Base-by-base conservation (phyloP, 164 flowering plant genomes). In the Hamamelis virginiana region DNA sequence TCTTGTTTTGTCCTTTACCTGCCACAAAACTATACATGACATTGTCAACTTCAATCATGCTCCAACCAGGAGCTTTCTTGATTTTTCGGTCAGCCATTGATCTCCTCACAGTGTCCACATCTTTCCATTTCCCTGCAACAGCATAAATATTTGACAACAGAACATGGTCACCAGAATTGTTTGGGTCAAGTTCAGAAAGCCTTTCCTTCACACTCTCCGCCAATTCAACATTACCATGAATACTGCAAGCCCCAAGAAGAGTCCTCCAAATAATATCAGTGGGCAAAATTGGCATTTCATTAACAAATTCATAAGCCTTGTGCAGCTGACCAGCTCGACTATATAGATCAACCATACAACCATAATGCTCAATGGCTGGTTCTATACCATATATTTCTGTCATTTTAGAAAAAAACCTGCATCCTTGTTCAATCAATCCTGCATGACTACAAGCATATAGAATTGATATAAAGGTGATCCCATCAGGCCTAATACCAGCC, bases 391-490 rank as follows among this genome's bases (percentile, higher is more conserved):
- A 83, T 0, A 45, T 12, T 57, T 75, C 72, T 25, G 48, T 64
- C 91, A 90, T 90, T 63, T 77, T 80, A 50, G 72, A 57, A 69
- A 90, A 88, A 60, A 74, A 75, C 43, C 10, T 25, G 27, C 60
- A 62, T 33, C 91, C 91, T 65, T 78, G 56, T 74, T 85, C 78
- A 16, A 83, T 67, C 70, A 90, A 71, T 47, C 92, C 91, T 11
- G 88, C 81, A 76, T 90, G 95, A 69, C 89, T 86, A 71, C 96
- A 89, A 5, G 91, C 91, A 71, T 87, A 87, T n/a, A 90, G 78
- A 46, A 90, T 60, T 3, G 86, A 82, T 67, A 90, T 72, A 74
- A 87, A 89, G 13, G 88, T 68, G 59, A 86, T 74, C 4, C 76
- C 80, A 58, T 87, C 93, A 1, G 93, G 96, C 22, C 63, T 69